Percentiles rank a stretch among this genome's conserved stretches.
phyloP scores from a whole-genome alignment of 768 basidiomycete genomes.

The Lepiota venenata region DNA sequence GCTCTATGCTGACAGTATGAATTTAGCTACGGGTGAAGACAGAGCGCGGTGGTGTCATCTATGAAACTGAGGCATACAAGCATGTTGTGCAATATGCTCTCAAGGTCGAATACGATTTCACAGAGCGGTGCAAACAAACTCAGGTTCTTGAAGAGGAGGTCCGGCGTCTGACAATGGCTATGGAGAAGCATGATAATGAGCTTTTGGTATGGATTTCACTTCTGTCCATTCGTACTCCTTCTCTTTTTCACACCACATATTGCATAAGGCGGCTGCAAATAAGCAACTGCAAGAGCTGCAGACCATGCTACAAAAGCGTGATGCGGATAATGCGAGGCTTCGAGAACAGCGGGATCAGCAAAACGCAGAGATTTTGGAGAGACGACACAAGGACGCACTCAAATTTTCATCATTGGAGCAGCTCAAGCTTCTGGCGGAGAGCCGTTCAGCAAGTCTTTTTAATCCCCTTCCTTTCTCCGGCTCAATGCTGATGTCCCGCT shows the following conservation, averaged over 20 bases:
- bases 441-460: slow-evolving; percentile 44
- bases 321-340: slow-evolving; percentile 62
- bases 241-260: not conserved
- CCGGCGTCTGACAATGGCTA: slow-evolving; percentile 1
- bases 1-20: not conserved
- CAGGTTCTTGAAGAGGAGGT: slow-evolving; percentile 6
- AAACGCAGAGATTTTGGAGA: slow-evolving; percentile 61
- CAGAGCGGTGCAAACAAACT: slow-evolving; percentile 4
- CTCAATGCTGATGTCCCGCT: slow-evolving; percentile 10
- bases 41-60: slow-evolving; percentile 4
- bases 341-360: slow-evolving; percentile 72
- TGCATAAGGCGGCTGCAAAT: not conserved
- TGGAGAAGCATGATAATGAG: slow-evolving; percentile 1
- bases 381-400: slow-evolving; percentile 57
- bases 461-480: not conserved
- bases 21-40: slow-evolving; percentile 4
- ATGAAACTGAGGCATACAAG: slow-evolving; percentile 7
- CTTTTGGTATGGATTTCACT: slow-evolving; percentile 29
- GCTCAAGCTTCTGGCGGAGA: slow-evolving; percentile 59
- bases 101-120: slow-evolving; percentile 3
- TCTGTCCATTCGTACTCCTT: not conserved
- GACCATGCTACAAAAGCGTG: slow-evolving; percentile 55
- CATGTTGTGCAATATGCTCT: slow-evolving; percentile 6
- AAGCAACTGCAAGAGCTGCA: slow-evolving; percentile 55
- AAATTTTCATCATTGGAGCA: slow-evolving; percentile 62